phyloP scores from a whole-genome alignment of 352 stramenopile genomes.

The Aphanomyces astaci region DNA sequence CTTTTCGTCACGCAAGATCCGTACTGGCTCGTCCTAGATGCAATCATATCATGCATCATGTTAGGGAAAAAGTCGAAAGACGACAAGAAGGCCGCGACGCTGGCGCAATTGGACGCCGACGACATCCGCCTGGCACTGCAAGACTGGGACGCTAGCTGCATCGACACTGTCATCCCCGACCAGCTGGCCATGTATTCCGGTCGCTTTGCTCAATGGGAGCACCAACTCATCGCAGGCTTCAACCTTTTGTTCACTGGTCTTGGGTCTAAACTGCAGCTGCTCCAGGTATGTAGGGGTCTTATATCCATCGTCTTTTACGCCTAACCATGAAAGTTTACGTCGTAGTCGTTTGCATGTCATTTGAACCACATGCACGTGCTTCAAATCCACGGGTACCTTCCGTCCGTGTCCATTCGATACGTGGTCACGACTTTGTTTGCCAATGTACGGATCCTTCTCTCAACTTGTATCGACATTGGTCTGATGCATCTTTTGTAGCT shows the following conservation, averaged over 20 bases:
- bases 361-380: constrained; percentile 36
- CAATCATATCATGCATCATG: neutral
- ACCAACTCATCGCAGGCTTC: constrained; percentile 37
- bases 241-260: constrained; percentile 49
- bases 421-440: constrained; percentile 33
- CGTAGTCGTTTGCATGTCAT: constrained; percentile 35
- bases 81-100: constrained; percentile 17
- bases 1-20: constrained; percentile 22
- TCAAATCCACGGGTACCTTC: constrained; percentile 50
- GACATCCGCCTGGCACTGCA: neutral
- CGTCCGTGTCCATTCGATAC: constrained; percentile 42
- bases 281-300: too few relatives aligned
- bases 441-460: constrained; percentile 27
- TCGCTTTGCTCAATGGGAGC: constrained; percentile 37
- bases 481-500: too few relatives aligned
- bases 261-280: constrained; percentile 43
- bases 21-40: neutral
- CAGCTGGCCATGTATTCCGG: neutral
- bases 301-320: too few relatives aligned
- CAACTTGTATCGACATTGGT: neutral
- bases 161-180: neutral
- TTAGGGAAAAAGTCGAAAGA: constrained; percentile 18
- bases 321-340: neutral
- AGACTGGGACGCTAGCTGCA: neutral
- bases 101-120: constrained; percentile 2